Percentiles rank a stretch among this genome's conserved stretches.
Conservation (phyloP, 371 early-diverging fungal genomes). For the Saksenaea vasiformis region DNA sequence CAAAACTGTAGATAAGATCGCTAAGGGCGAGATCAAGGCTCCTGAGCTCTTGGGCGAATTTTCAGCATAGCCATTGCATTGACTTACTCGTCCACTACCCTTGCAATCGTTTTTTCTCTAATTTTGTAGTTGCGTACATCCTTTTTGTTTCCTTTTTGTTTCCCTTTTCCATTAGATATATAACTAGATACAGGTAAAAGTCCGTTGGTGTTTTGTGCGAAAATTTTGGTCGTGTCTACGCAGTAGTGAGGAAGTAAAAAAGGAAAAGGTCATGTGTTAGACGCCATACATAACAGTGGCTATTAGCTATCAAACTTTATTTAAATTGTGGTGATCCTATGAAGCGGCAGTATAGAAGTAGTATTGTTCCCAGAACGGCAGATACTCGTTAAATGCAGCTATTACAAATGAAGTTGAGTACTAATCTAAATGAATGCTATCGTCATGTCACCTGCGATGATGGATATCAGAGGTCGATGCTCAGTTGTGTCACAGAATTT, state of each 20-base stretch:
- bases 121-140: background rate
- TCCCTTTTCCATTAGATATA: slow-evolving; percentile 3
- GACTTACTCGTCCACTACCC: background rate
- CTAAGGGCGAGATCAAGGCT: slow-evolving; percentile 62
- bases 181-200: slow-evolving; percentile 1
- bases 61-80: slow-evolving; percentile 16
- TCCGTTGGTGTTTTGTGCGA: background rate
- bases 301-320: background rate
- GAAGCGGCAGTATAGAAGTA: slow-evolving; percentile 49
- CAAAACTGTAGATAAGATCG: slow-evolving; percentile 66
- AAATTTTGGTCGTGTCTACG: background rate
- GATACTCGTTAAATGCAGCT: slow-evolving; percentile 46
- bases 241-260: background rate
- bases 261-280: background rate
- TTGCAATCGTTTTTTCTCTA: background rate
- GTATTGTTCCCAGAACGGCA: slow-evolving; percentile 45
- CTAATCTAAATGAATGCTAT: too few relatives aligned
- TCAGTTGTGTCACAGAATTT: slow-evolving; percentile 39
- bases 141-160: background rate
- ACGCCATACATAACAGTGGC: background rate
- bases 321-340: slow-evolving; percentile 4
- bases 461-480: slow-evolving; percentile 39
- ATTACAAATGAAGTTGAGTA: background rate
- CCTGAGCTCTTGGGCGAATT: slow-evolving; percentile 57
- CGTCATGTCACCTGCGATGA: slow-evolving; percentile 26